Percentiles rank a stretch among this genome's conserved stretches.
Evolutionary conservation across 106 monocot species (phyloP).

Genomic region (Agapanthus africanus): DNA sequence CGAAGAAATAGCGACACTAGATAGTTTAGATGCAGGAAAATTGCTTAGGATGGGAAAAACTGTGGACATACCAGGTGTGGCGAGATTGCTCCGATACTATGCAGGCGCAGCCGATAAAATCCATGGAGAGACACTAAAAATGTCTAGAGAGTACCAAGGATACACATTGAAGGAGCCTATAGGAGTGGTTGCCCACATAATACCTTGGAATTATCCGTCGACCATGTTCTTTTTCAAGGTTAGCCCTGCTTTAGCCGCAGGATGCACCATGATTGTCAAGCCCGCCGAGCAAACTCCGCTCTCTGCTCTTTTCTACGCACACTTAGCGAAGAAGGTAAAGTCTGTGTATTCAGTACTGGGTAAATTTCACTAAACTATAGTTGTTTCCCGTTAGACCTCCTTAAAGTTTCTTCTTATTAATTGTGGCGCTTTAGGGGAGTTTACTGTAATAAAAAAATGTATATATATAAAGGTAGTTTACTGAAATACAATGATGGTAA

Average conservation of each 20-base stretch:
- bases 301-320: conserved; percentile 46
- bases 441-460: no score
- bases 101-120: conserved; percentile 69
- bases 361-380: no score
- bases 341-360: no score
- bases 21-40: conserved; percentile 54
- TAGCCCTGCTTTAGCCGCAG: conserved; percentile 52
- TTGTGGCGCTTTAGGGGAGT: no score
- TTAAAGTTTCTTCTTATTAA: no score
- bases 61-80: conserved; percentile 30
- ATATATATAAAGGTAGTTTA: no score
- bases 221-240: conserved; percentile 55
- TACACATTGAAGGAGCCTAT: conserved; percentile 68
- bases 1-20: conserved; percentile 44
- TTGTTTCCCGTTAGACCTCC: no score
- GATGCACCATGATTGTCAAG: conserved; percentile 71
- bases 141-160: conserved; percentile 26
- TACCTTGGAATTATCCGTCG: conserved; percentile 67
- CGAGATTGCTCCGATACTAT: conserved; percentile 37
- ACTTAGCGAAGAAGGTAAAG: conserved; percentile 46
- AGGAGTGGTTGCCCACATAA: conserved; percentile 62
- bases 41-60: conserved; percentile 24
- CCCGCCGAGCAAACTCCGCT: conserved; percentile 73
- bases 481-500: no score
- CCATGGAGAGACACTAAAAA: conserved; percentile 58